Evolutionary conservation across 2,329 filamentous ascomycete genomes (phyloP), one percentile per base, ranked within the genome.

Genomic region (Fusarium falciforme): DNA sequence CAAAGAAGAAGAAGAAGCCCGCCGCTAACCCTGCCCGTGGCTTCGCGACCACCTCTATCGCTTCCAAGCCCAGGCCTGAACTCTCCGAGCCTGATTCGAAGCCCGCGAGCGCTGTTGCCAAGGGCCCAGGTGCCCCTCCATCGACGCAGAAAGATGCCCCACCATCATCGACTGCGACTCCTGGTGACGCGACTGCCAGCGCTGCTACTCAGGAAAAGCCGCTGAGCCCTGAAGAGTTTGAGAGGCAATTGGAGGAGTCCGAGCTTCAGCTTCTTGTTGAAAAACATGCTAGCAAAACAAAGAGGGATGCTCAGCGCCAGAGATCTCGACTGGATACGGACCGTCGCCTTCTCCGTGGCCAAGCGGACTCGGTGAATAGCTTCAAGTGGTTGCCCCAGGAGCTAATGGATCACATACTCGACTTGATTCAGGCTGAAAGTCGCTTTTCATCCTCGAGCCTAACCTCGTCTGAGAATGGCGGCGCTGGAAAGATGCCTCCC

Each of bases 41-140:
- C 20, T 97, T 98, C 84, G 94, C 96, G 74, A 99, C 96, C 6
- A 97, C 94, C 14, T 98, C 96, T 2, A 89, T 97, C 68, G 94
- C 95, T 49, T 97, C 94, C 27, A 97, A 95, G 77, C 88, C 91
- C 10, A 89, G 94, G 80, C 87, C 89, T 54, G 94, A 96, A 69
- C 80, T 79, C 44, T 75, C 81, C 59, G 85, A 87, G 70, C 70
- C 79, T 61, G 83, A 83, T 40, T 68, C 76, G 64, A 79, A 78
- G 54, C 61, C 66, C 52, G 60, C 68, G 5, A 59, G 27, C n/a
- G 47, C 67, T 44, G 65, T 70, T 58, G 64, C 66, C 70, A 74
- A 78, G 64, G 70, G 73, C 55, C 78, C 76, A 74, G 71, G 72
- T 79, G 76, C 79, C 76, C 78, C 81, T 79, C 78, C 81, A 77